Evolutionary conservation across 495 filamentous ascomycete species (phyloP).

Genomic region (Lineolata rhizophorae): DNA sequence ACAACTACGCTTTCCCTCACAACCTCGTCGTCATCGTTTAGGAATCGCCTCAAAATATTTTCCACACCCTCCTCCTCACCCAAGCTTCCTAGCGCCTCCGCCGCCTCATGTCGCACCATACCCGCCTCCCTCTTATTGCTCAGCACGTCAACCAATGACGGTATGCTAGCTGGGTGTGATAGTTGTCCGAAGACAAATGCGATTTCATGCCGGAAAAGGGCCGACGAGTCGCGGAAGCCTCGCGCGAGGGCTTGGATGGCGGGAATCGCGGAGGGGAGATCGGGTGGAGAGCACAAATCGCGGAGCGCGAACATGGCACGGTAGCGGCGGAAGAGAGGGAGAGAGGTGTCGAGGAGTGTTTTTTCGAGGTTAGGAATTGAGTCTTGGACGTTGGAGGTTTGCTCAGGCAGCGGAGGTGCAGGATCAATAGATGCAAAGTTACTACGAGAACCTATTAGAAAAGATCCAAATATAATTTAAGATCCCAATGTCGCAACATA

Average conservation of each 20-base stretch:
- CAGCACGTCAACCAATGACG: conserved; percentile 57
- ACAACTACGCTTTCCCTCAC: conserved; percentile 90
- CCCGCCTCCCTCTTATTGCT: conserved; percentile 61
- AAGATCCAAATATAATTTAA: conserved; percentile 1
- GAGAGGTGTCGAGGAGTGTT: conserved; percentile 51
- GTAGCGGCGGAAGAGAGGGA: conserved; percentile 79
- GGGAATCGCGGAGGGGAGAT: conserved; percentile 64
- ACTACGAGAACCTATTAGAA: conserved; percentile 24
- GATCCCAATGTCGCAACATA: conserved; percentile 14
- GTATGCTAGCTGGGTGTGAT: conserved; percentile 86
- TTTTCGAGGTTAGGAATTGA: conserved; percentile 53
- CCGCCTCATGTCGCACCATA: conserved; percentile 96
- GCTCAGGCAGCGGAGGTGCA: conserved; percentile 56
- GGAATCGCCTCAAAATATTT: conserved; percentile 56
- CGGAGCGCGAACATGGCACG: conserved; percentile 94
- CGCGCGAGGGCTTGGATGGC: conserved; percentile 70
- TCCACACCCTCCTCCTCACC: conserved; percentile 89
- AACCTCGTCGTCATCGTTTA: conserved; percentile 77
- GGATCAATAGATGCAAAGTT: conserved; percentile 92
- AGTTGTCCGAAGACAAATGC: conserved; percentile 97
- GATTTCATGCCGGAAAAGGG: conserved; percentile 94
- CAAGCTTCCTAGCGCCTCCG: conserved; percentile 89
- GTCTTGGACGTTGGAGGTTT: conserved; percentile 20
- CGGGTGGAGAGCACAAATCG: conserved; percentile 78
- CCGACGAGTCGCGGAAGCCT: conserved; percentile 68